Base-by-base conservation (phyloP, 2,329 filamentous ascomycete species). In the Lachnellula arida region DNA sequence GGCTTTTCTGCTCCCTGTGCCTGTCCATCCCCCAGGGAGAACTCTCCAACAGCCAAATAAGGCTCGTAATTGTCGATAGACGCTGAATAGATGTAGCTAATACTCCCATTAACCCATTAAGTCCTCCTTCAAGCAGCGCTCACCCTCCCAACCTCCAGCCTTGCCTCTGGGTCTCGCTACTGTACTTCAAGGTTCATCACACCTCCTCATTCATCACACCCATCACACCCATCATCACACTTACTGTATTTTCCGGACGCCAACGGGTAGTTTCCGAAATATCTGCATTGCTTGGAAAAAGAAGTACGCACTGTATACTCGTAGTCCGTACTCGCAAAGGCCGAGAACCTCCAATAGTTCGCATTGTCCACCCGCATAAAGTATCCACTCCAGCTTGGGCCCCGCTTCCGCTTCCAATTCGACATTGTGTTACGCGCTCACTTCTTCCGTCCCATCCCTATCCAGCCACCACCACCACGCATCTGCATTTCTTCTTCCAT, bases 401-500 rank as follows among this genome's bases (percentile, higher is more conserved):
- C 35, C 48, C 35, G 39, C 32, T 17, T 48, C 46, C 23, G n/a
- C 39, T 46, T 6, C 47, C 35, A 53, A 47, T 53, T 46, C 49
- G 46, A 53, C 23, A 46, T 50, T 34, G 51, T 56, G 51, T 57
- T 61, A 61, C 53, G 53, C 59, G 56, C 59, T 57, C 46, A 50
- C 50, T 53, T 44, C 48, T 50, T 51, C 46, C 35, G 35, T 17
- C 42, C 46, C 51, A 35, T 47, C 35, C 50, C 40, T 35, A 34
- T 32, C 46, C 43, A 58, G 53, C 34, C 35, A 39, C 44, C 15
- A 35, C 25, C 49, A 17, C 48, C 23, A 22, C n/a, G 28, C 39
- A 39, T 28, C n/a, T n/a, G 22, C 49, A 53, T 54, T 51, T 49
- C 46, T 62, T 64, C 61, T 61, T 62, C 62, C 60, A 50, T 37